A percentile compares a stretch with the other conserved stretches of the same genome.
phyloP scores from a whole-genome alignment of 805 yeast genomes.

The Middelhovenomyces tepae region DNA sequence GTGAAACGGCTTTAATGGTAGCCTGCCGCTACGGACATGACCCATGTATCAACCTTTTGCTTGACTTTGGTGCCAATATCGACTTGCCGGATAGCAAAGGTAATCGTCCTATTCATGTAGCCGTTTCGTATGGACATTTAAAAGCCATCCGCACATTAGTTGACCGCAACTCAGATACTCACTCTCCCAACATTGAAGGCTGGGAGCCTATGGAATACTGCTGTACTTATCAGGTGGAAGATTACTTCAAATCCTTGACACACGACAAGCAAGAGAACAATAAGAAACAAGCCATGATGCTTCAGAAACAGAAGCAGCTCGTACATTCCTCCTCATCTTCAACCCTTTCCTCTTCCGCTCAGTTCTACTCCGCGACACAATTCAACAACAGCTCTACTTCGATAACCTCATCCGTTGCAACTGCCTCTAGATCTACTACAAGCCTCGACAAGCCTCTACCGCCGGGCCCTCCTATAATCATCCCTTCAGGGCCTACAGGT shows the following conservation, averaged over 20 bases:
- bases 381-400: background rate
- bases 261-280: conserved; percentile 15
- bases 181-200: conserved; percentile 45
- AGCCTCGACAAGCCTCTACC: conserved; percentile 11
- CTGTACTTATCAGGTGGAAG: conserved; percentile 42
- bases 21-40: conserved; percentile 53
- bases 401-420: background rate
- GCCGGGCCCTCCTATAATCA: conserved; percentile 5
- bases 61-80: conserved; percentile 72
- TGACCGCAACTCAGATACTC: conserved; percentile 40
- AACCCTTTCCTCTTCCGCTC: conserved; percentile 1
- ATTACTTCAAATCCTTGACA: conserved; percentile 28
- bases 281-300: conserved; percentile 9
- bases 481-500: too few relatives aligned
- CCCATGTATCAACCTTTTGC: conserved; percentile 53
- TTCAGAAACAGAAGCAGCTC: background rate
- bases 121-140: conserved; percentile 59
- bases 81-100: conserved; percentile 64
- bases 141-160: conserved; percentile 48
- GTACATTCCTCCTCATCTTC: conserved; percentile 2
- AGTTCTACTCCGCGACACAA: background rate
- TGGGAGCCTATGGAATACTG: conserved; percentile 60
- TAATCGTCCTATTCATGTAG: conserved; percentile 77
- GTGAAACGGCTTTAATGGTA: conserved; percentile 45
- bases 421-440: conserved; percentile 4